A percentile compares a stretch with the other conserved stretches of the same genome.
These are phyloP conservation scores for Trichoderma citrinoviride DNA, from an alignment of 2,329 filamentous ascomycete species.

Conservation along the genomic window DNA sequence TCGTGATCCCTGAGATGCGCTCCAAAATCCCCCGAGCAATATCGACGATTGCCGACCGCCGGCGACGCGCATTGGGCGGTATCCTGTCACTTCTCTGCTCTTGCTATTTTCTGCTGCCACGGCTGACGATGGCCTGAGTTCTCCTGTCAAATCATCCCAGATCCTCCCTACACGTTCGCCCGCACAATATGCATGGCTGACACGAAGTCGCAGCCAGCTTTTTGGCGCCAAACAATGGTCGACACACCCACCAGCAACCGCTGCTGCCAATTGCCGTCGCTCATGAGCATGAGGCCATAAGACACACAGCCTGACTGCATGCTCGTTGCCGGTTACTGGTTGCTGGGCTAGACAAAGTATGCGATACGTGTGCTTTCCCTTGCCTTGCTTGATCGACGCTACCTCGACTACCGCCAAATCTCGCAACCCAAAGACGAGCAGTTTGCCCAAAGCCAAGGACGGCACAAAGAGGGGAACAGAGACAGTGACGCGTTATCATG, in stretches of 20 bases:
- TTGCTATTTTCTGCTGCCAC: not conserved
- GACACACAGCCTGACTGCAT: not conserved
- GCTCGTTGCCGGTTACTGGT: too few relatives aligned
- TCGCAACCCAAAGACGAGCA: too few relatives aligned
- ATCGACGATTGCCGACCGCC: slow-evolving; percentile 18
- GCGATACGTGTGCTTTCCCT: not conserved
- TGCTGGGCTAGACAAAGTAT: not conserved
- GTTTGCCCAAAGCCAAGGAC: not conserved
- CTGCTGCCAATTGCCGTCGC: slow-evolving; percentile 8
- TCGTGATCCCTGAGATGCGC: slow-evolving; percentile 16
- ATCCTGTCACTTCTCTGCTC: slow-evolving; percentile 3
- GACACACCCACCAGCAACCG: slow-evolving; percentile 2
- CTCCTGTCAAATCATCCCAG: not conserved
- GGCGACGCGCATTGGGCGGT: not conserved
- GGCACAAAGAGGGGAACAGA: not conserved
- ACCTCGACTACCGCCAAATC: not conserved
- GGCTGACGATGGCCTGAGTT: too few relatives aligned
- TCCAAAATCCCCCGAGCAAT: slow-evolving; percentile 11
- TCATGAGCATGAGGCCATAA: slow-evolving; percentile 1
- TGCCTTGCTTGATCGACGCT: not conserved
- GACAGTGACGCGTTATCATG: slow-evolving; percentile 6
- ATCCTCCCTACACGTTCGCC: not conserved
- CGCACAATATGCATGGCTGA: slow-evolving; percentile 19
- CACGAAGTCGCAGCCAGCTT: slow-evolving; percentile 5
- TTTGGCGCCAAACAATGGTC: slow-evolving; percentile 3